phyloP scores from a whole-genome alignment of 2,329 filamentous ascomycete species.

The Rosellinia necatrix region DNA sequence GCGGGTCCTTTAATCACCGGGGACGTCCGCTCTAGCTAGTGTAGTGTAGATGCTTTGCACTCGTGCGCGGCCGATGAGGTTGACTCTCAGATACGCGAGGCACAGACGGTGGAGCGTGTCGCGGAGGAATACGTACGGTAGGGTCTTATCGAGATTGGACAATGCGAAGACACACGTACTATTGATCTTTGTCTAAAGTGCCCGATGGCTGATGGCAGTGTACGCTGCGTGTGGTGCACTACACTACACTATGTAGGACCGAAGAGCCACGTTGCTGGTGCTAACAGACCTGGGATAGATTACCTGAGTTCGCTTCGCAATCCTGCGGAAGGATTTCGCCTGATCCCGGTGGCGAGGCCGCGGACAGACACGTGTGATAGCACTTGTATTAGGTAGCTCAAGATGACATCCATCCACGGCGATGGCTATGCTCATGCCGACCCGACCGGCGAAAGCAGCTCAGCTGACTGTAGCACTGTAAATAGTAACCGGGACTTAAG shows the following conservation, averaged over 20 bases:
- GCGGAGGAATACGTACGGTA: conserved; percentile 4
- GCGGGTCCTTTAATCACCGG: neutral
- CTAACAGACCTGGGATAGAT: no score
- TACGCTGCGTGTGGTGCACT: no score
- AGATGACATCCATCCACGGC: neutral
- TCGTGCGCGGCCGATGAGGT: conserved; percentile 3
- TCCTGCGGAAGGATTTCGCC: conserved; percentile 20
- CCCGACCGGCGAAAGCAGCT: neutral
- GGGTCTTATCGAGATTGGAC: neutral
- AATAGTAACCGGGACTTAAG: conserved; percentile 2
- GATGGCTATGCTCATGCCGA: conserved; percentile 9
- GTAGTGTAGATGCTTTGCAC: no score
- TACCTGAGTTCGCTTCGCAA: neutral
- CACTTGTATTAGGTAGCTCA: no score
- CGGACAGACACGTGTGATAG: conserved; percentile 20
- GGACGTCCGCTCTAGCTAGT: neutral
- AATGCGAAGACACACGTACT: conserved; percentile 1
- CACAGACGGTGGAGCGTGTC: neutral
- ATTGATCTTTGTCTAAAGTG: conserved; percentile 2
- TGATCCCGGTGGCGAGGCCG: conserved; percentile 16
- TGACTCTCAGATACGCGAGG: neutral
- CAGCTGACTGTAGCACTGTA: conserved; percentile 18
- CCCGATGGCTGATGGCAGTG: no score
- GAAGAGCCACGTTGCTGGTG: no score
- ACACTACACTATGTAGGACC: no score